These are phyloP conservation scores for Candida ortonii DNA, from an alignment of 805 yeast species.

Conservation along the genomic window DNA sequence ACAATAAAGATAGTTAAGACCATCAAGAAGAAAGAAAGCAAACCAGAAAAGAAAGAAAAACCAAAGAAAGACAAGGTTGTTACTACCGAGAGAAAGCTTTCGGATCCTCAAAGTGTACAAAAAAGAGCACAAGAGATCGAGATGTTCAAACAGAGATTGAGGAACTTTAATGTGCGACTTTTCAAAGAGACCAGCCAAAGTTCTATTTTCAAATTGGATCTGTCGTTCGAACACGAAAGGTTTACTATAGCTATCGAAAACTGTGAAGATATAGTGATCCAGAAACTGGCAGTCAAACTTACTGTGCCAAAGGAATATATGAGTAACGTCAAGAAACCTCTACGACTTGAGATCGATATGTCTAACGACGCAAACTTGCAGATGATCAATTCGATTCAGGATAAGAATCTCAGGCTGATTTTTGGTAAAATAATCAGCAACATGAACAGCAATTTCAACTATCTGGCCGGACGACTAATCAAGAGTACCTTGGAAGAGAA, in stretches of 20 bases:
- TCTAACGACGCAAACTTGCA: constrained; percentile 27
- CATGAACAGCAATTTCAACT: constrained; percentile 29
- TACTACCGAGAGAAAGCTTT: constrained; percentile 2
- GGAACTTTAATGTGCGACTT: constrained; percentile 17
- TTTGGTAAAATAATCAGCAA: constrained; percentile 33
- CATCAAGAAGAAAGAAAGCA: constrained; percentile 16
- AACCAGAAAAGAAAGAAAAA: constrained; percentile 7
- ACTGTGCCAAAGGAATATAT: constrained; percentile 34
- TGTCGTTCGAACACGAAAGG: constrained; percentile 27
- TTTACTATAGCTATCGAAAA: constrained; percentile 33
- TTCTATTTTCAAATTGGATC: constrained; percentile 27
- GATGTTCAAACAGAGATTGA: constrained; percentile 28
- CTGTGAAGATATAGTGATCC: constrained; percentile 25
- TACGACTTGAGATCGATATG: constrained; percentile 34
- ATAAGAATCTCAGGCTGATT: constrained; percentile 28
- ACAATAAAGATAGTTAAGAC: constrained; percentile 56
- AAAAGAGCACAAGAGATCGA: constrained; percentile 26
- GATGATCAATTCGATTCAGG: constrained; percentile 28
- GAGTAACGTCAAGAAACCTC: constrained; percentile 23
- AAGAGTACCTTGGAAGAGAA: constrained; percentile 7
- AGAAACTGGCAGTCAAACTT: constrained; percentile 28
- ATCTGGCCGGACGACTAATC: constrained; percentile 21
- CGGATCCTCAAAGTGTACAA: constrained; percentile 7
- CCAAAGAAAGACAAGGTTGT: constrained; percentile 4
- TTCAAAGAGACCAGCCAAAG: constrained; percentile 30